Base-by-base conservation (phyloP, 805 yeast species). In the Candida railenensis region DNA sequence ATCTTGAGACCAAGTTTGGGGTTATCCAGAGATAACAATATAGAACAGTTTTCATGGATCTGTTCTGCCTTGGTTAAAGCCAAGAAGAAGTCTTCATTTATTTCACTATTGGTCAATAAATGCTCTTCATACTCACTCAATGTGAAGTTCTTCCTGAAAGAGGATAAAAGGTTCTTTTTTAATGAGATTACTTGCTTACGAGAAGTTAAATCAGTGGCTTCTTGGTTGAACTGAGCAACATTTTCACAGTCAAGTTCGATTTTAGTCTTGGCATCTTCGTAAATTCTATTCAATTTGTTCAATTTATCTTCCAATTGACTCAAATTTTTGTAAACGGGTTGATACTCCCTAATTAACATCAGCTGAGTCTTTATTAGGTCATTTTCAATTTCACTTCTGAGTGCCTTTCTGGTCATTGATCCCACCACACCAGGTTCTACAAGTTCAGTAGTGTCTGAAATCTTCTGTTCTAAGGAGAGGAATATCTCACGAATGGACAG, bases 81-180 rank as follows among this genome's bases (percentile, higher is more conserved):
- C 3, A 57, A 59, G 54, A 89, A 87, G 58, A 85, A 89, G 43
- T 77, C 82, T 1, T 73, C 68, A 50, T 70, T 68, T 25, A 77
- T 68, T 11, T 70, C 78, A 14, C 71, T 73, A 25, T 74, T 72
- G 19, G 63, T 59, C 34, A 91, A 66, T 4, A 77, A 63, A 54
- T 79, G 85, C 39, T 81, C 83, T 53, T 92, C 97, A 47, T 80
- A 78, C 49, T 84, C 91, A 38, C 77, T 77, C 38, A 92, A 62
- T 0, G 91, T 80, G 58, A 87, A 89, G 47, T 78, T 78, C 3
- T 75, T 71, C 50, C 82, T 81, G 53, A 86, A 79, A 22, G 76
- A 73, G 0, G 63, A 54, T 36, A 87, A 62, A 1, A 87, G 56
- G 33, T 71, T 62, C 56, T 78, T 82, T 54, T 84, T 81, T 42